A percentile compares a stretch with the other conserved stretches of the same genome.
phyloP scores from a whole-genome alignment of 257 asterid species.

The Thymus mandschuricus region DNA sequence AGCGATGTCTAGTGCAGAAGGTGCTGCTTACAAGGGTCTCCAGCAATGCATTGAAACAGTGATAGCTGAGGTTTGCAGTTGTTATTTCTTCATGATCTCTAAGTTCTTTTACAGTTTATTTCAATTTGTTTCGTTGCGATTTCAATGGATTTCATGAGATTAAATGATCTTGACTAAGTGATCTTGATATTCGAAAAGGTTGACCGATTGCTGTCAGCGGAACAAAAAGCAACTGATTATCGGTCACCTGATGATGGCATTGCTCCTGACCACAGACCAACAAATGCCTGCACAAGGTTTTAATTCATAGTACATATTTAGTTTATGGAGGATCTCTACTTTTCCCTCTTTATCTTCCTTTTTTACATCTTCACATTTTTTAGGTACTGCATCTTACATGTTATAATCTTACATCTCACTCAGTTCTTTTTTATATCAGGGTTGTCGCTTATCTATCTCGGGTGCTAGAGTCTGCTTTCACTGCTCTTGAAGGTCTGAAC shows the following conservation, averaged over 20 bases:
- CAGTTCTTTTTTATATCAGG: constrained; percentile 50
- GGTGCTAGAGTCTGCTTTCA: constrained; percentile 96
- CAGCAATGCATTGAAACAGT: constrained; percentile 98
- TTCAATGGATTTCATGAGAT: constrained; percentile 11
- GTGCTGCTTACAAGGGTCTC: constrained; percentile 97
- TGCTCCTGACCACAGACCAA: constrained; percentile 95
- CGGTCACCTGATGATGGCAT: constrained; percentile 92
- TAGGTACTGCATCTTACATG: neutral
- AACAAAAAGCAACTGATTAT: constrained; percentile 90
- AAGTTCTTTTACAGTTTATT: neutral
- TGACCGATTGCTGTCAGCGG: constrained; percentile 91
- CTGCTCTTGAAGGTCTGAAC: constrained; percentile 96
- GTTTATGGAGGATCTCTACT: constrained; percentile 13
- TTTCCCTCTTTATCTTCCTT: neutral
- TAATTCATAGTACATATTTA: constrained; percentile 20
- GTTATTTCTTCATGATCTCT: constrained; percentile 21
- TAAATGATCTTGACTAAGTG: constrained; percentile 18
- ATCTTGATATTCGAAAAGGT: constrained; percentile 55
- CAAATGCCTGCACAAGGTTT: constrained; percentile 92
- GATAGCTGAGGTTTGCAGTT: constrained; percentile 88
- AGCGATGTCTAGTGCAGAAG: constrained; percentile 96
- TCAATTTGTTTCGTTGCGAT: constrained; percentile 1
- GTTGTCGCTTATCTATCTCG: constrained; percentile 96
- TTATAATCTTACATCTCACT: constrained; percentile 17
- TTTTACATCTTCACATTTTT: constrained; percentile 4